Base-by-base conservation (phyloP, 768 basidiomycete genomes). In the Russula foetens region DNA sequence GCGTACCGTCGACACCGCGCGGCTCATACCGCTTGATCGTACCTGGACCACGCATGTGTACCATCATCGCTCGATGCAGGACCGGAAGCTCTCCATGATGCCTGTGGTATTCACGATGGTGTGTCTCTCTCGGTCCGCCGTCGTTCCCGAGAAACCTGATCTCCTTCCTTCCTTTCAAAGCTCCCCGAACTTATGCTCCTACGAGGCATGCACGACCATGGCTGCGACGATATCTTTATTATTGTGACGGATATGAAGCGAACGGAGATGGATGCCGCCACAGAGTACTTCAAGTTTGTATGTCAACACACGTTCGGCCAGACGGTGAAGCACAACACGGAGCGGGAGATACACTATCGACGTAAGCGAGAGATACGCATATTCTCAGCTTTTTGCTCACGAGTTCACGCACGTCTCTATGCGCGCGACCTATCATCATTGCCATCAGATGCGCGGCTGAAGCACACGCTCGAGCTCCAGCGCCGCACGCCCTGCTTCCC, bases 21-120 rank as follows among this genome's bases (percentile, higher is more conserved):
- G 88, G 41, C 72, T 90, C 68, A 88, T 90, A 59, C 88, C 88
- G 45, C 82, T 90, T 66, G 86, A 88, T 77, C 79, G 88, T 60
- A 87, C 86, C 19, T 90, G 88, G 88, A 86, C 84, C 31, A 90
- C 87, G 8, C 85, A 89, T 71, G 84, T 90, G 43, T 89, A 84
- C 68, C 86, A 89, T 70, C 88, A 90, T 62, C 79, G 82, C 62
- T 84, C 86, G 4, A 86, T 88, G 81, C 79, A 83, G 62, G 86
- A 88, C 66, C 78, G 84, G 56, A 85, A 84, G 62, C 71, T 86
- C 43, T 82, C 83, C 26, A 88, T 88, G 86, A 84, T 87, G 79
- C 87, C 84, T 6, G 87, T 90, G 2, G 84, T 90, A 0, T 88
- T 87, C 67, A 88, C 87, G 50, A 88, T 90, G 85, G 88, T 88